These are phyloP conservation scores for Camellia oleifera DNA, from an alignment of 179 eudicot genomes.

Conservation along the genomic window DNA sequence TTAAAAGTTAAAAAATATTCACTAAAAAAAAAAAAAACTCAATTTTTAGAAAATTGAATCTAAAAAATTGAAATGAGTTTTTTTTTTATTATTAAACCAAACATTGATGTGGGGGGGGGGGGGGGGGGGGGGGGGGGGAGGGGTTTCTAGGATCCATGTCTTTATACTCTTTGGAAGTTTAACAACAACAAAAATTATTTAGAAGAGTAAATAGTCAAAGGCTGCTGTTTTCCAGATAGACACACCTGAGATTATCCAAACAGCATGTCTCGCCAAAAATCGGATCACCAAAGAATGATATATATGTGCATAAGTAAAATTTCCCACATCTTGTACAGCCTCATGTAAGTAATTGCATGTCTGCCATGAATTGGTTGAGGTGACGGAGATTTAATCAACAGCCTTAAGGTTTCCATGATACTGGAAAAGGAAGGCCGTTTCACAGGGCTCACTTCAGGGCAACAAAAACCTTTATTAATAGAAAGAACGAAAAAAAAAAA, in stretches of 20 bases:
- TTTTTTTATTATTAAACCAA: too few species aligned
- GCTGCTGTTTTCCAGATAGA: background rate
- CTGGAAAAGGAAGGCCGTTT: slow-evolving; percentile 85
- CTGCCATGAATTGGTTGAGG: slow-evolving; percentile 54
- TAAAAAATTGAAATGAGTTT: too few species aligned
- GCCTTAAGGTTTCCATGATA: slow-evolving; percentile 73
- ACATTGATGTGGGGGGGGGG: background rate
- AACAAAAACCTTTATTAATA: slow-evolving; percentile 12
- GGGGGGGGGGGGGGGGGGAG: background rate
- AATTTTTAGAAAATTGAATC: too few species aligned
- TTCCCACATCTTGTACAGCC: slow-evolving; percentile 11
- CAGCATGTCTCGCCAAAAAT: slow-evolving; percentile 18
- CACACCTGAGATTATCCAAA: slow-evolving; percentile 15
- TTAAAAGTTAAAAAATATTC: too few species aligned
- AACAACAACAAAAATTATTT: background rate
- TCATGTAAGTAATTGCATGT: slow-evolving; percentile 30
- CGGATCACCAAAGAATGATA: slow-evolving; percentile 14
- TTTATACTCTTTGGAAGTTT: background rate
- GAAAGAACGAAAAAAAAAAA: background rate
- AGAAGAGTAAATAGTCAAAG: background rate
- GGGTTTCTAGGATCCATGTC: background rate
- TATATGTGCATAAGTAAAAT: slow-evolving; percentile 14
- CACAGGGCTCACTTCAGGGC: slow-evolving; percentile 69
- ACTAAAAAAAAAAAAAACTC: too few species aligned
- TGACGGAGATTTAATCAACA: slow-evolving; percentile 53